These are phyloP conservation scores for Daldinia caldariorum DNA, from an alignment of 495 filamentous ascomycete genomes.

Conservation along the genomic window DNA sequence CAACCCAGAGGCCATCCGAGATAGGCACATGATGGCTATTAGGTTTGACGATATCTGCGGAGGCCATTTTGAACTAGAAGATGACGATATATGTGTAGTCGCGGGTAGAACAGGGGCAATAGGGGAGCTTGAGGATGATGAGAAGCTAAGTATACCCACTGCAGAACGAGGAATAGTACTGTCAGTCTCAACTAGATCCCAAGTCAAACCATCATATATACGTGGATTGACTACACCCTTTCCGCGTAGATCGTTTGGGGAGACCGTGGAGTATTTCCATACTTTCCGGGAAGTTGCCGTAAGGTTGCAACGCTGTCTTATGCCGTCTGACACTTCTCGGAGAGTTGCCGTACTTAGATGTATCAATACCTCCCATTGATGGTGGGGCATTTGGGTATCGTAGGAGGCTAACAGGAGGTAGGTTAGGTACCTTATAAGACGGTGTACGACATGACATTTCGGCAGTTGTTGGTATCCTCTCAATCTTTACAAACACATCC, in stretches of 20 bases:
- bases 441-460: not conserved
- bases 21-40: not conserved
- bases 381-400: not conserved
- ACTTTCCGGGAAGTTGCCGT: not conserved
- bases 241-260: not conserved
- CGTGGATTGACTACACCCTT: not conserved
- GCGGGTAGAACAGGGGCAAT: not conserved
- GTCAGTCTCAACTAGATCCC: not conserved
- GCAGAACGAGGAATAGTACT: not conserved
- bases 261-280: conserved; percentile 1
- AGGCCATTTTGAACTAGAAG: not conserved
- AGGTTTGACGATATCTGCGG: not conserved
- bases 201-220: not conserved
- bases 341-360: conserved; percentile 1
- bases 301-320: not conserved
- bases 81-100: not conserved
- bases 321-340: not conserved
- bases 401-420: not conserved
- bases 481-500: not conserved
- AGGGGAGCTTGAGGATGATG: not conserved
- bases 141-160: not conserved
- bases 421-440: not conserved
- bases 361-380: not conserved
- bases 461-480: not conserved
- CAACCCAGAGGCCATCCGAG: not conserved